A percentile compares a stretch with the other conserved stretches of the same genome.
phyloP scores from a whole-genome alignment of 192 early-diverging fungal species.

The Funneliformis geosporum region DNA sequence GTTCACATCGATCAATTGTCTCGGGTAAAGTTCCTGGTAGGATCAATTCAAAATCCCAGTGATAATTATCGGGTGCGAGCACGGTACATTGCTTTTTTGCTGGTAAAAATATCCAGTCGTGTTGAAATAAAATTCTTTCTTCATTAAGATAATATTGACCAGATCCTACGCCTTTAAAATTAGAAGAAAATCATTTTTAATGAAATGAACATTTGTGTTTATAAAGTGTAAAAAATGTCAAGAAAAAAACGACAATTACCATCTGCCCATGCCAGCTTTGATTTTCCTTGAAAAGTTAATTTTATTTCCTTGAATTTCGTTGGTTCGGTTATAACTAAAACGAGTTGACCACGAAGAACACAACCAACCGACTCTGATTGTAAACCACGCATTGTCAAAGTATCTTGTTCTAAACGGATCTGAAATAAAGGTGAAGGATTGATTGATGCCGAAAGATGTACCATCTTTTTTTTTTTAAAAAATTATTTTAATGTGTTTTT shows the following conservation, averaged over 20 bases:
- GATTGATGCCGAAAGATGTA: not conserved
- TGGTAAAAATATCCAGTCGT: conserved; percentile 54
- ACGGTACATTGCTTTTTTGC: conserved; percentile 38
- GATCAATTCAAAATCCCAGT: conserved; percentile 55
- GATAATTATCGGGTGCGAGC: conserved; percentile 39
- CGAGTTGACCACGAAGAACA: conserved; percentile 55
- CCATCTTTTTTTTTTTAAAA: not conserved
- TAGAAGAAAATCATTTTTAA: not conserved
- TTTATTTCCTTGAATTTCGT: conserved; percentile 52
- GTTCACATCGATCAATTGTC: conserved; percentile 48
- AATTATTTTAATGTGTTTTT: too few species aligned
- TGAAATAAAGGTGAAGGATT: conserved; percentile 15
- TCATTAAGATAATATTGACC: conserved; percentile 36
- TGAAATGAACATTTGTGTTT: not conserved
- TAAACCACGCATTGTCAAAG: conserved; percentile 42
- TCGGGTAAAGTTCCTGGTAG: conserved; percentile 62
- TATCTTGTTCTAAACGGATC: conserved; percentile 40
- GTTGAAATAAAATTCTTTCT: conserved; percentile 46
- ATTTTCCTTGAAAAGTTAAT: conserved; percentile 51
- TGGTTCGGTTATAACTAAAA: conserved; percentile 48
- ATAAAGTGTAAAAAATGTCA: not conserved
- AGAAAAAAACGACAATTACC: conserved; percentile 28
- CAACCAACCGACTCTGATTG: conserved; percentile 45
- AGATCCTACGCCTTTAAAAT: not conserved
- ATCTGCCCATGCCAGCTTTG: conserved; percentile 49